Evolutionary conservation across 768 basidiomycete species (phyloP), one percentile per base, ranked within the genome.

Genomic region (Solioccasus polychromus): DNA sequence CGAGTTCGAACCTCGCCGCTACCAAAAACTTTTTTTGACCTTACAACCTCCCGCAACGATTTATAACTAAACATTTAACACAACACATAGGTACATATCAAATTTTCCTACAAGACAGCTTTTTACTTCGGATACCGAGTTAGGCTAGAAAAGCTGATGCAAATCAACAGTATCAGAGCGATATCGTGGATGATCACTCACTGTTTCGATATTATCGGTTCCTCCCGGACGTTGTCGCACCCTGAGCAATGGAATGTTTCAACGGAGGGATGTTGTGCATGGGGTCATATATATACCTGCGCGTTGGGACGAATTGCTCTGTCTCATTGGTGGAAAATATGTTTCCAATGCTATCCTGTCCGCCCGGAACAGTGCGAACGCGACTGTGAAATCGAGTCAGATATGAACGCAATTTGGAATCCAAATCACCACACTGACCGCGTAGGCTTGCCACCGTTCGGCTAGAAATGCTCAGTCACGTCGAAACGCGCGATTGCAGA

Each of bases 1-100:
- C 82, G 85, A 86, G 85, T 88, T 87, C 84, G 85, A 87, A 84
- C 82, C 85, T 86, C 85, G 83, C 85, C 79, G 81, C 80, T 82
- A 81, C 82, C 83, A 85, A 37, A 0, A 5, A 8, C 20, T 40
- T 43, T 47, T 17, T 4, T 35, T 15, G 20, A 28, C 28, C 12
- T 28, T 28, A 28, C 12, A 28, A 28, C 12, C 28, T 7, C 28
- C 28, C 28, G 7, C 8, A 28, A 28, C n/a, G n/a, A n/a, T n/a
- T n/a, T n/a, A n/a, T n/a, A n/a, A n/a, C n/a, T n/a, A n/a, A n/a
- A n/a, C n/a, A n/a, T n/a, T n/a, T n/a, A n/a, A n/a, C n/a, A n/a
- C n/a, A n/a, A n/a, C n/a, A n/a, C n/a, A n/a, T n/a, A n/a, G n/a
- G n/a, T n/a, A n/a, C n/a, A n/a, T n/a, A n/a, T n/a, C n/a, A n/a